Base-by-base conservation (phyloP, 2,329 filamentous ascomycete species). In the Verticillium albo-atrum region DNA sequence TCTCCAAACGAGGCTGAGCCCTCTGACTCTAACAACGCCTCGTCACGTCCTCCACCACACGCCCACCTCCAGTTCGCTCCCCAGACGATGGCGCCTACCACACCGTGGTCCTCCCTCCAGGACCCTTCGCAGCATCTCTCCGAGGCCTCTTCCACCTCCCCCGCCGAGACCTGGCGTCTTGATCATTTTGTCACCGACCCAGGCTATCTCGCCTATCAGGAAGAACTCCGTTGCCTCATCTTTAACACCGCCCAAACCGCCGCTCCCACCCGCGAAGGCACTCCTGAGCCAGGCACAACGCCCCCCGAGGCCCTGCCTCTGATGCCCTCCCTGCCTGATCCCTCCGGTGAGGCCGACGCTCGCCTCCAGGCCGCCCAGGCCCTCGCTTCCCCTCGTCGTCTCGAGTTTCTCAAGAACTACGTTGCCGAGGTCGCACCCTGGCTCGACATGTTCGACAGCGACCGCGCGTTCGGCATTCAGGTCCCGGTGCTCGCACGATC, bases 371-470 rank as follows among this genome's bases (percentile, higher is more conserved):
- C 42, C 1, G 25, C 34, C 14, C 60, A 58, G 17, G 57, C 60
- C 7, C 61, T 78, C 17, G 71, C 73, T 0, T 70, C 66, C n/a
- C 63, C 65, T 1, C 67, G 71, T 9, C 66, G 74, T 20, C 63
- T 78, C 4, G 68, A 72, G 52, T 80, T 79, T 53, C 62, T 82
- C 37, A 75, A 78, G 59, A 78, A 82, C 57, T 85, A 82, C 62
- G 76, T 83, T n/a, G 75, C 77, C 7, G 73, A 83, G 59, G 76
- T 84, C 50, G 81, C 81, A 3, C 79, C 78, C 25, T 84, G 81
- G 80, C 76, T 86, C 15, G 83, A 86, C 65, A 85, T 84, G 74
- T 85, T 84, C 61, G 83, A 86, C 64, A 77, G 75, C 28, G 72
- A 78, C 27, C 76, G 79, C 20, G 76, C 77, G 4, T 86, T 86